Percentiles rank a stretch among this genome's conserved stretches.
Evolutionary conservation across 805 yeast species (phyloP).

Genomic region (Tetrapisispora iriomotensis): DNA sequence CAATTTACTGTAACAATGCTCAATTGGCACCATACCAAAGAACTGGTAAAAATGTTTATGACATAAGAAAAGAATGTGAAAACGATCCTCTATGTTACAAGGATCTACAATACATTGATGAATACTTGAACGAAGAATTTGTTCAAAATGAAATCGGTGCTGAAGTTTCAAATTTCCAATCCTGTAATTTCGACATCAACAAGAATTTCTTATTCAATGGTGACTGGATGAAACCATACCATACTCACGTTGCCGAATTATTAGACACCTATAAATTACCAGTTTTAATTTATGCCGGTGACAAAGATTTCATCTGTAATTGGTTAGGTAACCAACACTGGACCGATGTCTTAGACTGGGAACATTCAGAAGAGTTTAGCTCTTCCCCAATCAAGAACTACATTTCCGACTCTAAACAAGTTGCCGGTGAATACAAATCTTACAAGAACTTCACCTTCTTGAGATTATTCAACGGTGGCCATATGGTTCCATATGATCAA

Average conservation of each 20-base stretch:
- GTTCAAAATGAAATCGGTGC: slow-evolving; percentile 84
- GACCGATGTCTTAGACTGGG: slow-evolving; percentile 63
- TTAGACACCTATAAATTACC: slow-evolving; percentile 55
- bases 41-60: slow-evolving; percentile 88
- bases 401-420: slow-evolving; percentile 29
- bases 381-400: slow-evolving; percentile 35
- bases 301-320: slow-evolving; percentile 85
- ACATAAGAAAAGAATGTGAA: slow-evolving; percentile 73
- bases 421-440: slow-evolving; percentile 68
- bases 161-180: slow-evolving; percentile 67
- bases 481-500: slow-evolving; percentile 87
- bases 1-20: slow-evolving; percentile 78
- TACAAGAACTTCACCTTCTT: slow-evolving; percentile 63
- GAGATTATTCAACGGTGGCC: slow-evolving; percentile 76
- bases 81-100: slow-evolving; percentile 63
- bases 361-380: slow-evolving; percentile 40
- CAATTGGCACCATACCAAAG: slow-evolving; percentile 72
- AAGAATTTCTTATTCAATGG: slow-evolving; percentile 77
- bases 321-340: slow-evolving; percentile 88
- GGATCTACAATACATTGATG: slow-evolving; percentile 64
- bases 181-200: slow-evolving; percentile 72
- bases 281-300: slow-evolving; percentile 87
- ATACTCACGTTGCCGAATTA: slow-evolving; percentile 58
- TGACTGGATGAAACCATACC: slow-evolving; percentile 89
- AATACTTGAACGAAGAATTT: slow-evolving; percentile 64